Conservation (phyloP, 306 rosid species). For the Dalbergia oliveri region DNA sequence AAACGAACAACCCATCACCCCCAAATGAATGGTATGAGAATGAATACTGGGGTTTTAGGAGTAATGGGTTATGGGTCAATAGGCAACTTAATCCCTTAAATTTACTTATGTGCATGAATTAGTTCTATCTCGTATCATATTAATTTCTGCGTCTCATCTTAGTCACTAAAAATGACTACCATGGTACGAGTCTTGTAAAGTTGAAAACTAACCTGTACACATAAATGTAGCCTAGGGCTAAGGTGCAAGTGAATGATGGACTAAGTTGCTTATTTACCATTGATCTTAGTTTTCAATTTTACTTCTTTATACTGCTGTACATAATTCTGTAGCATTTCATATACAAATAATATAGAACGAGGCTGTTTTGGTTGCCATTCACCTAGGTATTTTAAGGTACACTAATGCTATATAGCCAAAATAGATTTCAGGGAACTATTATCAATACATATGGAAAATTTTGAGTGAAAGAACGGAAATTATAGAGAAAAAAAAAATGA, state of each 20-base stretch:
- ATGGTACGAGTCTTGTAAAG: background rate
- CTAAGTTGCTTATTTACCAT: background rate
- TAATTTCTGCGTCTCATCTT: background rate
- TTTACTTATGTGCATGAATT: background rate
- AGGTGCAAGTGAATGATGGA: background rate
- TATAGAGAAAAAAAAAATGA: too few species aligned
- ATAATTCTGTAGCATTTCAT: background rate
- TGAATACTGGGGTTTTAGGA: background rate
- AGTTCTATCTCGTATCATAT: background rate
- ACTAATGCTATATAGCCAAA: too few species aligned
- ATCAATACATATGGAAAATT: too few species aligned
- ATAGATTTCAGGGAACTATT: too few species aligned
- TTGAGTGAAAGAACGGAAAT: too few species aligned
- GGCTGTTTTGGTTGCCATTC: background rate
- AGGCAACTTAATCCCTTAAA: background rate
- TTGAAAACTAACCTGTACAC: background rate
- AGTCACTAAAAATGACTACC: too few species aligned
- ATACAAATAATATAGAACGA: background rate
- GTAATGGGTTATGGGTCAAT: background rate
- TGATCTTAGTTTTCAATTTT: background rate
- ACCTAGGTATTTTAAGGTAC: too few species aligned
- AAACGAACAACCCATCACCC: background rate
- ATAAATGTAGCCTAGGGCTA: background rate
- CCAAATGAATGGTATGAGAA: slow-evolving; percentile 7
- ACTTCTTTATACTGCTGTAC: background rate